Base-by-base conservation (phyloP, 2,329 filamentous ascomycete species). In the Didymosphaeria variabile region DNA sequence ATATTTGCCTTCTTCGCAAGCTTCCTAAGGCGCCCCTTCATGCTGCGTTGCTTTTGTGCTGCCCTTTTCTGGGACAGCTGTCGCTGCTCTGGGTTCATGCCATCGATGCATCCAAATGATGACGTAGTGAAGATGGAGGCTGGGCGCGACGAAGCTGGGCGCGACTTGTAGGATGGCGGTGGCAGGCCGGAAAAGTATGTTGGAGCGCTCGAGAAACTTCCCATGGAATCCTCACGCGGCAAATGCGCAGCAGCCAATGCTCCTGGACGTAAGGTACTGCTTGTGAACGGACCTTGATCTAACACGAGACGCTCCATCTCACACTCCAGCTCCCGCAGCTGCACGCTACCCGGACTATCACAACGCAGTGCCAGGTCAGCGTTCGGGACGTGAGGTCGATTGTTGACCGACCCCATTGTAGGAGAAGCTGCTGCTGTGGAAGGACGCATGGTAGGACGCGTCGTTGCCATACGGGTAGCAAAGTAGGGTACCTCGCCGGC, bases 51-150 rank as follows among this genome's bases (percentile, higher is more conserved):
- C 19, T 58, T 64, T 23, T 65, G 59, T 38, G 59, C 67, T 10
- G 70, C 68, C 54, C 66, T 62, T 45, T 71, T 68, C 52, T 73
- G 72, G 54, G 69, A 72, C 40, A 68, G 62, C 44, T 72, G 68
- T 53, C 73, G 63, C 45, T 72, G 71, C 23, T 66, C 66, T 23
- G 64, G 45, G 40, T 66, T 72, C 69, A 76, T 72, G 4, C 73
- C 74, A 52, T 77, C 74, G 10, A 77, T 68, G 53, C 74, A 77
- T 6, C 74, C 75, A 44, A 77, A 77, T 3, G 75, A 77, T 12
- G 75, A 77, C 8, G 70, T 75, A 3, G 71, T 71, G 46, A 69
- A 59, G 1, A 72, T 59, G n/a, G 75, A 77, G 3, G 60, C 69
- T 8, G 73, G 62, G 1, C 66, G 71, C 23, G 75, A 76, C n/a